These are phyloP conservation scores for Coemansia sp. DNA, from an alignment of 192 early-diverging fungal genomes.

Conservation along the genomic window DNA sequence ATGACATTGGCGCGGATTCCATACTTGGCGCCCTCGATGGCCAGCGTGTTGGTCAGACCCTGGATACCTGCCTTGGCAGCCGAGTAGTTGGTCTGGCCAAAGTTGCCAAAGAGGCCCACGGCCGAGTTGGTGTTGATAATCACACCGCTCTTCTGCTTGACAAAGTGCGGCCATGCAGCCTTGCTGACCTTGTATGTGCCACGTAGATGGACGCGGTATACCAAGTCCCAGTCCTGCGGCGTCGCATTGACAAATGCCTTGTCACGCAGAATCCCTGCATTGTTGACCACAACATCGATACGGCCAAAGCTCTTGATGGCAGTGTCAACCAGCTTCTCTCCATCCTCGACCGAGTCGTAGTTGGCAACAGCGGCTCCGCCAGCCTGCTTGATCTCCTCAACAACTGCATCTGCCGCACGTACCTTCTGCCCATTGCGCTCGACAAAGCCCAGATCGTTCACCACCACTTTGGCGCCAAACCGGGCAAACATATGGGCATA, in stretches of 20 bases:
- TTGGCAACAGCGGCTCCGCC: slow-evolving; percentile 91
- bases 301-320: slow-evolving; percentile 82
- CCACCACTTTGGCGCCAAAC: slow-evolving; percentile 84
- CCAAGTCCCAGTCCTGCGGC: slow-evolving; percentile 92
- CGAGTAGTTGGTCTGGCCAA: slow-evolving; percentile 94
- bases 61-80: slow-evolving; percentile 90
- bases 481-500: slow-evolving; percentile 84
- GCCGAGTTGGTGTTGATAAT: slow-evolving; percentile 95
- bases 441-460: slow-evolving; percentile 82
- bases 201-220: slow-evolving; percentile 84
- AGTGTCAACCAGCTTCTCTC: slow-evolving; percentile 88
- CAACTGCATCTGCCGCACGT: slow-evolving; percentile 71
- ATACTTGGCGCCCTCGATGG: slow-evolving; percentile 83
- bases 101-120: slow-evolving; percentile 92
- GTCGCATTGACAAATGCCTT: slow-evolving; percentile 89
- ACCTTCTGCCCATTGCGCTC: slow-evolving; percentile 46
- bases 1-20: slow-evolving; percentile 94
- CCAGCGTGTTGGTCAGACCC: slow-evolving; percentile 88
- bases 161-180: slow-evolving; percentile 94
- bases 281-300: slow-evolving; percentile 88
- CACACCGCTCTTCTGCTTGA: slow-evolving; percentile 91
- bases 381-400: slow-evolving; percentile 70
- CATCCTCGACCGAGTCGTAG: slow-evolving; percentile 95
- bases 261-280: slow-evolving; percentile 96
- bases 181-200: slow-evolving; percentile 92